Conservation (phyloP, 345 rosid genomes). For the Firmiana major region DNA sequence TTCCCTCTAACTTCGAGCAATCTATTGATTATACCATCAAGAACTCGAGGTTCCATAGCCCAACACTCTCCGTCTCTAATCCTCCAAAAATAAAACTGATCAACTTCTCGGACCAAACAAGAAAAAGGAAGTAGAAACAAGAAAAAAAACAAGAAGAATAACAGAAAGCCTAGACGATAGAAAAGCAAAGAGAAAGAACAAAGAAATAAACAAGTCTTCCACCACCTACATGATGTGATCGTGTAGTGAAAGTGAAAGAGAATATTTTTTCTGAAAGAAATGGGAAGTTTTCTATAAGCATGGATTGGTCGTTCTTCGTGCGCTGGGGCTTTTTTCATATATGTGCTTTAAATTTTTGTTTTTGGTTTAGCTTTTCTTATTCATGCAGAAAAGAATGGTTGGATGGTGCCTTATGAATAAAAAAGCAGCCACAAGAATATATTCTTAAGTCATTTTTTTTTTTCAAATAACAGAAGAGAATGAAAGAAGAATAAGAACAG, state of each 20-base stretch:
- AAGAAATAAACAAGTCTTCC: not conserved
- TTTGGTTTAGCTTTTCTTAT: slow-evolving; percentile 7
- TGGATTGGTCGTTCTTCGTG: not conserved
- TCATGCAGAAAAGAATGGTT: slow-evolving; percentile 18
- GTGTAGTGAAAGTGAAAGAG: not conserved
- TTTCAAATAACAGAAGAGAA: not conserved
- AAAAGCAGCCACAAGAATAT: slow-evolving; percentile 19
- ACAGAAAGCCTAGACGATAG: not conserved
- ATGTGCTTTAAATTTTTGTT: not conserved
- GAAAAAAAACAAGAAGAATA: not conserved
- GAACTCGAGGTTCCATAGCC: slow-evolving; percentile 40
- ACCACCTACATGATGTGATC: not conserved
- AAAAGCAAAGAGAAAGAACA: slow-evolving; percentile 10
- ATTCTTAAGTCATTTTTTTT: slow-evolving; percentile 6
- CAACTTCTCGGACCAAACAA: not conserved
- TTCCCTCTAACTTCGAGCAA: slow-evolving; percentile 49
- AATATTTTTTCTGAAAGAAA: not conserved
- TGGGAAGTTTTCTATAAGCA: not conserved
- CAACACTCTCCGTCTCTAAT: not conserved
- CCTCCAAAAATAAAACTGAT: not conserved
- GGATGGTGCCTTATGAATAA: not conserved
- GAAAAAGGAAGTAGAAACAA: not conserved
- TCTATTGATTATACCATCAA: slow-evolving; percentile 51
- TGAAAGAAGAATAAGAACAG: not conserved
- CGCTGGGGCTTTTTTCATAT: not conserved